Evolutionary conservation across 2,329 filamentous ascomycete genomes (phyloP), one percentile per base, ranked within the genome.

Genomic region (Colletotrichum gloeosporioides): DNA sequence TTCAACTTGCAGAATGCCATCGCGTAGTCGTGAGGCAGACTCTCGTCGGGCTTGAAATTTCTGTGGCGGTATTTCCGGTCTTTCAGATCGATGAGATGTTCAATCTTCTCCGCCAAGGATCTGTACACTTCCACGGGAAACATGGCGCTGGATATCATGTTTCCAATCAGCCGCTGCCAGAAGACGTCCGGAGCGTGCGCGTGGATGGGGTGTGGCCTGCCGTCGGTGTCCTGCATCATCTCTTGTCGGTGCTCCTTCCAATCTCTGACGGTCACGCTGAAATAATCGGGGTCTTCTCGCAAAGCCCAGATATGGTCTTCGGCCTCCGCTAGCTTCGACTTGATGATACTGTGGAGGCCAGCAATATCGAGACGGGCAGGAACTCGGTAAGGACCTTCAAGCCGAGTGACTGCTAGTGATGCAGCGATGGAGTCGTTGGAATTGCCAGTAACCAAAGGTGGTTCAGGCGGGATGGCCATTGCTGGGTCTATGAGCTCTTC

Each of bases 281-380:
- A 93, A 81, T 92, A 92, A 1, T 82, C 82, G 0, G 91, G 91
- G 79, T 93, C 92, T 78, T 93, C 91, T 9, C 91, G 86, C 4
- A 93, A 82, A 0, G 85, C 79, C 87, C 87, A 90, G 0, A 92
- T 59, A 78, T 92, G 89, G 80, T 93, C 90, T 71, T 90, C 87
- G 1, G 87, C 86, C 5, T 85, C 84, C 0, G 83, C 79, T 1
- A 78, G 78, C 75, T 84, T 86, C 1, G 88, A 88, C 3, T 79
- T 80, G 1, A 91, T 82, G 6, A 92, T 78, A 2, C 82, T 79
- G 53, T 86, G 82, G 1, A 93, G 82, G 0, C 85, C 84, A 0
- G 65, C 77, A 2, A 92, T 80, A 77, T 92, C 86, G 0, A 92
- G 80, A 4, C 80, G 78, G 0, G 85, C 82, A 1, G 91, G 90